Conservation (phyloP, 495 filamentous ascomycete genomes). For the Massariosphaeria phaeospora region DNA sequence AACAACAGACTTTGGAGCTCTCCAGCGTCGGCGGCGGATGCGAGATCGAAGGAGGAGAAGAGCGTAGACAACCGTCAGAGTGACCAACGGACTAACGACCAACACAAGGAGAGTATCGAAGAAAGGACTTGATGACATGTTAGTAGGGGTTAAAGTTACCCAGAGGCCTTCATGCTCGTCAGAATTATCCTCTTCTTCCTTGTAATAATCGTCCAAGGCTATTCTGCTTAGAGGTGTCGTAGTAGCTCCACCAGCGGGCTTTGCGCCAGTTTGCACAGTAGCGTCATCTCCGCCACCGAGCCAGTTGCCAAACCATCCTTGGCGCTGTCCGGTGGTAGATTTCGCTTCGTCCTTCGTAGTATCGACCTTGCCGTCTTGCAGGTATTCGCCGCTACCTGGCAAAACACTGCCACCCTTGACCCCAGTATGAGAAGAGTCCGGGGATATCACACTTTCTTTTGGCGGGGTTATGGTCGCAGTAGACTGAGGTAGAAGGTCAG, state of each 20-base stretch:
- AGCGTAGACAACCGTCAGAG: slow-evolving; percentile 86
- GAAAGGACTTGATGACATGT: slow-evolving; percentile 86
- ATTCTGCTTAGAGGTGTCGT: not conserved
- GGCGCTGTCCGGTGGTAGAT: not conserved
- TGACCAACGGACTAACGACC: slow-evolving; percentile 87
- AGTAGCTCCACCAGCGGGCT: not conserved
- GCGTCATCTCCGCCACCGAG: slow-evolving; percentile 15
- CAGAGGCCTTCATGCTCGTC: slow-evolving; percentile 76
- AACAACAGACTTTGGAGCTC: slow-evolving; percentile 92
- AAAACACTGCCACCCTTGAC: slow-evolving; percentile 64
- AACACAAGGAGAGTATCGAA: slow-evolving; percentile 93
- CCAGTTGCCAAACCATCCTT: slow-evolving; percentile 22
- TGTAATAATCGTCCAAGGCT: not conserved
- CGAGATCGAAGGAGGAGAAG: slow-evolving; percentile 82
- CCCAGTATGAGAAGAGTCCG: slow-evolving; percentile 38
- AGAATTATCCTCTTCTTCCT: slow-evolving; percentile 22
- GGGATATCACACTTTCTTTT: slow-evolving; percentile 23
- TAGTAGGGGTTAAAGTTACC: slow-evolving; percentile 90
- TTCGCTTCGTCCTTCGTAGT: slow-evolving; percentile 1
- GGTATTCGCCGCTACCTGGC: slow-evolving; percentile 74
- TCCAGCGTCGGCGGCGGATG: slow-evolving; percentile 85
- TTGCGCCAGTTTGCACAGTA: slow-evolving; percentile 1
- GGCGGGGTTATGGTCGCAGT: slow-evolving; percentile 28
- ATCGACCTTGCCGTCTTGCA: slow-evolving; percentile 34
- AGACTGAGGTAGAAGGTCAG: slow-evolving; percentile 53